phyloP scores from a whole-genome alignment of 768 basidiomycete species.

The Suillus brevipes region DNA sequence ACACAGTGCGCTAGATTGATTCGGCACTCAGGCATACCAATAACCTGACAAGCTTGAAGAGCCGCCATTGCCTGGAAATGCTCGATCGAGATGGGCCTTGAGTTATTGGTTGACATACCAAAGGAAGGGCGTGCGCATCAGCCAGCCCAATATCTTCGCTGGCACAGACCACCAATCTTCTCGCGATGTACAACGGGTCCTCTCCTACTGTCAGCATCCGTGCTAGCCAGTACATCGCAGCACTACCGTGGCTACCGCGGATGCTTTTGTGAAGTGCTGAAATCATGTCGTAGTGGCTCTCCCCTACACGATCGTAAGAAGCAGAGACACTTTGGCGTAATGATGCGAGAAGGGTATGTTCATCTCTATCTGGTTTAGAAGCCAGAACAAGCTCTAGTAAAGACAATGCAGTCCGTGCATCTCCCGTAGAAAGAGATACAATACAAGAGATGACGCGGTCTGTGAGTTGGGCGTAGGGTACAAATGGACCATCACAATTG shows the following conservation, averaged over 20 bases:
- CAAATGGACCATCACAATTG: slow-evolving; percentile 19
- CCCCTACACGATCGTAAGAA: slow-evolving; percentile 76
- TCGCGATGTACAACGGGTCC: slow-evolving; percentile 75
- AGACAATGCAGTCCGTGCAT: slow-evolving; percentile 77
- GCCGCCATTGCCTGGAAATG: slow-evolving; percentile 55
- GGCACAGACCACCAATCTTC: slow-evolving; percentile 76
- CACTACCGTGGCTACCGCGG: slow-evolving; percentile 72
- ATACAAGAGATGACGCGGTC: slow-evolving; percentile 49
- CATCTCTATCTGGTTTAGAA: slow-evolving; percentile 39
- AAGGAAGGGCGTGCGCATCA: slow-evolving; percentile 71
- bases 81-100: slow-evolving; percentile 13
- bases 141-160: slow-evolving; percentile 87
- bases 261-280: slow-evolving; percentile 84
- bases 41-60: slow-evolving; percentile 61
- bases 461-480: slow-evolving; percentile 43
- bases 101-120: slow-evolving; percentile 42
- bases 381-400: slow-evolving; percentile 69
- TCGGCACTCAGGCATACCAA: slow-evolving; percentile 84
- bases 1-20: slow-evolving; percentile 78
- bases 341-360: slow-evolving; percentile 52
- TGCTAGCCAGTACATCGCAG: slow-evolving; percentile 87
- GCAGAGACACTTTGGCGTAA: slow-evolving; percentile 64
- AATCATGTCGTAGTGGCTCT: slow-evolving; percentile 79
- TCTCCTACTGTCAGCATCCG: slow-evolving; percentile 81
- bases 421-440: slow-evolving; percentile 58